Evolutionary conservation across 768 basidiomycete genomes (phyloP).

Genomic region (Lactarius pseudohatsudake): DNA sequence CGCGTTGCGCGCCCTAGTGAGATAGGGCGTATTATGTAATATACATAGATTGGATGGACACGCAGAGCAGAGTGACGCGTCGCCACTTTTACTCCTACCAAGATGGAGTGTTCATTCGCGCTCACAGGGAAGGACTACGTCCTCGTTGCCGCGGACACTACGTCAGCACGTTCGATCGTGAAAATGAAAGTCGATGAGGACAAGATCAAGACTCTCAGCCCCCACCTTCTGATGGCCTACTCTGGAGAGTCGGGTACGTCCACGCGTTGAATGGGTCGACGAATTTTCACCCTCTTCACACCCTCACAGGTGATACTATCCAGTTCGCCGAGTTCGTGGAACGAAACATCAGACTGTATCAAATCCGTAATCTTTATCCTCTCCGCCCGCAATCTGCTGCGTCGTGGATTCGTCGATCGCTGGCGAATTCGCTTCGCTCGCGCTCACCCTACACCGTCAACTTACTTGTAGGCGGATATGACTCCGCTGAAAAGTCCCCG

Average conservation of each 20-base stretch:
- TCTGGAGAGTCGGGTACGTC: conserved; percentile 86
- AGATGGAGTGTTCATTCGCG: conserved; percentile 91
- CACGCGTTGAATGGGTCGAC: conserved; percentile 2
- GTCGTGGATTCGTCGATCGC: conserved; percentile 88
- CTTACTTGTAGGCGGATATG: conserved; percentile 90
- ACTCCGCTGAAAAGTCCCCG: conserved; percentile 68
- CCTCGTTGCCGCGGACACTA: conserved; percentile 89
- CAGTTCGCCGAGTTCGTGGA: conserved; percentile 97
- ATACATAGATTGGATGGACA: no score
- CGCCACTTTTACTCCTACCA: conserved; percentile 7
- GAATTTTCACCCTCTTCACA: background rate
- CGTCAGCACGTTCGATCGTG: conserved; percentile 86
- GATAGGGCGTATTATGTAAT: background rate
- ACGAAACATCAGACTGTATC: conserved; percentile 92
- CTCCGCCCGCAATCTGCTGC: conserved; percentile 90
- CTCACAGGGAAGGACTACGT: conserved; percentile 92
- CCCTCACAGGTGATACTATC: conserved; percentile 78
- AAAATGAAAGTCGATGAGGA: conserved; percentile 98
- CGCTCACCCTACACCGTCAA: conserved; percentile 89
- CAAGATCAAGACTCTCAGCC: conserved; percentile 90
- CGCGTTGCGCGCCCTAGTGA: no score
- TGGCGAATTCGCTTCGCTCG: conserved; percentile 88
- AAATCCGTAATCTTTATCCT: conserved; percentile 89
- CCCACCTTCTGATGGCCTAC: conserved; percentile 92
- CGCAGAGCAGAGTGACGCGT: conserved; percentile 16